A percentile compares a stretch with the other conserved stretches of the same genome.
These are phyloP conservation scores for Geoglossum cookeanum DNA, from an alignment of 2,329 filamentous ascomycete species.

Conservation along the genomic window DNA sequence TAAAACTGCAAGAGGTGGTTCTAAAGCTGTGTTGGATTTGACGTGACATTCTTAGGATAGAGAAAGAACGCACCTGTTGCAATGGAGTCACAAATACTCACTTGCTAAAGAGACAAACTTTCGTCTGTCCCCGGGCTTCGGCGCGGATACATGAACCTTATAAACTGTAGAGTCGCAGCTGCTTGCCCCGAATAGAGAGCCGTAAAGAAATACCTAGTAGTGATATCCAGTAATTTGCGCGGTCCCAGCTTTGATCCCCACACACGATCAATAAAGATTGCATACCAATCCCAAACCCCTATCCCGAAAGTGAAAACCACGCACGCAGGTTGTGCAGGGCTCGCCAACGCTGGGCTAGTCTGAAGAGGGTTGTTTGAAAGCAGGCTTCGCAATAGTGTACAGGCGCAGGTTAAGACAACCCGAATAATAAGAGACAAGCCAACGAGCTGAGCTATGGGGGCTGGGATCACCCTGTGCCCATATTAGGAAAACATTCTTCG, in stretches of 20 bases:
- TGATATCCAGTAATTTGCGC: neutral
- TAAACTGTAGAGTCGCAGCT: neutral
- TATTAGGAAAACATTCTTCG: neutral
- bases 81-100: neutral
- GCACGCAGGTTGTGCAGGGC: neutral
- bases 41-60: neutral
- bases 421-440: neutral
- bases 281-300: neutral
- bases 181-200: neutral
- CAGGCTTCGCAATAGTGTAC: neutral
- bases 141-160: conserved; percentile 2
- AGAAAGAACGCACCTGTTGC: neutral
- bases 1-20: neutral
- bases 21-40: neutral
- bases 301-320: neutral
- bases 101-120: neutral
- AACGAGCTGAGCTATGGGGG: neutral
- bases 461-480: neutral
- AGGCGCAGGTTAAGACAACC: neutral
- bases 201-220: neutral
- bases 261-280: neutral
- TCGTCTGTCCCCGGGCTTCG: neutral
- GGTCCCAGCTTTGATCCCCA: neutral
- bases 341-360: neutral
- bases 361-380: neutral